Evolutionary conservation across 2,329 filamentous ascomycete species (phyloP).

Genomic region (Ascochyta koolunga): DNA sequence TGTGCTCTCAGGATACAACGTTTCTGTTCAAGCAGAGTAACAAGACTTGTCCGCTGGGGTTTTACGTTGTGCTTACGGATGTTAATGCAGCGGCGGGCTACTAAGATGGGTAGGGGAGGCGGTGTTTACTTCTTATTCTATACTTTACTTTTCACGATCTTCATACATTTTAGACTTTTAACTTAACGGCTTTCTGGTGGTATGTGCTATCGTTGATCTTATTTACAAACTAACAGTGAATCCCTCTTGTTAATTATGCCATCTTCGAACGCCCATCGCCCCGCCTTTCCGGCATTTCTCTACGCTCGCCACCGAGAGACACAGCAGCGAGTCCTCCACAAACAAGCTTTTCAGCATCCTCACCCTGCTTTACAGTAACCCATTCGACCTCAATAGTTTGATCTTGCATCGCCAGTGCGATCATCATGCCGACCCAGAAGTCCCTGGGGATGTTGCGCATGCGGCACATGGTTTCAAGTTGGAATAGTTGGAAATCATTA

Average conservation of each 20-base stretch:
- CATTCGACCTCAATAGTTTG: not conserved
- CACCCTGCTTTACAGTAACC: not conserved
- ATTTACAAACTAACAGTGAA: not conserved
- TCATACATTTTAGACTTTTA: too few relatives aligned
- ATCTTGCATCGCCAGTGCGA: not conserved
- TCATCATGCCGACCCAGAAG: not conserved
- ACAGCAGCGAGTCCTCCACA: not conserved
- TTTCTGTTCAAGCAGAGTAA: conserved; percentile 32
- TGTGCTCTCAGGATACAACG: conserved; percentile 32
- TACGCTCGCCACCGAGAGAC: not conserved
- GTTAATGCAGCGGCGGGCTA: not conserved
- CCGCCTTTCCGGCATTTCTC: not conserved
- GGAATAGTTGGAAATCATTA: not conserved
- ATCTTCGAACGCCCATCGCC: not conserved
- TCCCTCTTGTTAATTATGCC: not conserved
- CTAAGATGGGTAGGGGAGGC: too few relatives aligned
- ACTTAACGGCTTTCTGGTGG: too few relatives aligned
- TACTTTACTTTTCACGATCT: not conserved
- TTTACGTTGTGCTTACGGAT: conserved; percentile 35
- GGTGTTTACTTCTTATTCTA: not conserved
- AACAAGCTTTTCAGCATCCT: not conserved
- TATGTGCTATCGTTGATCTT: too few relatives aligned
- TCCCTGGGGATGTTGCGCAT: not conserved
- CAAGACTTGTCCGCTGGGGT: conserved; percentile 30
- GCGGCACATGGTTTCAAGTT: not conserved